Percentiles rank a stretch among this genome's conserved stretches.
Conservation (phyloP, 2,329 filamentous ascomycete genomes). For the Ophiostoma sp. region DNA sequence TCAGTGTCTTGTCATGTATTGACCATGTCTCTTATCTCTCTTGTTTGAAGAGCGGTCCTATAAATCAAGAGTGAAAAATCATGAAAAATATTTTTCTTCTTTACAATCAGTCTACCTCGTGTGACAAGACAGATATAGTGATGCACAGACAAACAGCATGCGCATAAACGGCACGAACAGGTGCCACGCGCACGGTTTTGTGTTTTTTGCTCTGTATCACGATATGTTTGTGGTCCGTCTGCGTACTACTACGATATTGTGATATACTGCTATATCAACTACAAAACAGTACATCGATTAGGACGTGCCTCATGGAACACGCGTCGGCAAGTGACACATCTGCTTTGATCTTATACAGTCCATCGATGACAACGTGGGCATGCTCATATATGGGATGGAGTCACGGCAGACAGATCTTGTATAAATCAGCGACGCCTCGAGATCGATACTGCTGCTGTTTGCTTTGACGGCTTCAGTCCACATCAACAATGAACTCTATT, state of each 20-base stretch:
- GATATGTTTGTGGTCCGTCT: too few species aligned
- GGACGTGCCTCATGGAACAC: background rate
- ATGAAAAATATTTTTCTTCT: background rate
- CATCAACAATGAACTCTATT: too few species aligned
- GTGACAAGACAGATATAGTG: background rate
- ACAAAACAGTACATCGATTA: background rate
- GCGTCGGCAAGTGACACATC: conserved; percentile 3
- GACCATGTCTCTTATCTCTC: conserved; percentile 1
- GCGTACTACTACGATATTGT: too few species aligned
- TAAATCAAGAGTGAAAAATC: too few species aligned
- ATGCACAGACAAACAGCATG: too few species aligned
- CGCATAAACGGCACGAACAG: too few species aligned
- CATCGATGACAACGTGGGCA: background rate
- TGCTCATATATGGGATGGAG: background rate
- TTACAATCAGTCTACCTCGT: background rate
- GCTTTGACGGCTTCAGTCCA: too few species aligned
- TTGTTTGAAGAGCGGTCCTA: background rate
- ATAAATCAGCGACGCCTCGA: too few species aligned
- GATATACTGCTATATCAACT: background rate
- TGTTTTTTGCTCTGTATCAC: too few species aligned
- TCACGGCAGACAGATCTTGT: conserved; percentile 1
- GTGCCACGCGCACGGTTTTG: too few species aligned
- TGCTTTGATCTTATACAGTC: background rate
- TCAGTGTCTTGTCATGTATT: conserved; percentile 5
- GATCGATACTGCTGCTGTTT: too few species aligned